Conservation (phyloP, 2,329 filamentous ascomycete genomes). For the Botrytis elliptica region DNA sequence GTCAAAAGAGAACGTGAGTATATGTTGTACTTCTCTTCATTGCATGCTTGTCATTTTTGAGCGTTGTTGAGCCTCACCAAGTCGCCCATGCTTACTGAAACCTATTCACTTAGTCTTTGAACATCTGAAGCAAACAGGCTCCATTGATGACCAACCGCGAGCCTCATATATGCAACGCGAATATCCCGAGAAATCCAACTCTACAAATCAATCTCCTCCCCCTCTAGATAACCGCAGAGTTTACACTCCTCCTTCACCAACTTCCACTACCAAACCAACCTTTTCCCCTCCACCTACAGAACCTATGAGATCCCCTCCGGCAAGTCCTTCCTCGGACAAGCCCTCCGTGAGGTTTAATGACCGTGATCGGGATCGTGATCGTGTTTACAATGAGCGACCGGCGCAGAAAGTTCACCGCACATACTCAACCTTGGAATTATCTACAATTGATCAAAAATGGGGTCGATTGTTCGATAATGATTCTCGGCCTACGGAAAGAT, state of each 20-base stretch:
- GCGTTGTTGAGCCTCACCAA: constrained; percentile 17
- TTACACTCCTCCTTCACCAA: constrained; percentile 56
- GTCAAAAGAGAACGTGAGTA: constrained; percentile 54
- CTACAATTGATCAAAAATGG: constrained; percentile 71
- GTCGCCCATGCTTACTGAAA: constrained; percentile 24
- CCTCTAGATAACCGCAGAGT: constrained; percentile 42
- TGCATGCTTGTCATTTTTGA: constrained; percentile 26
- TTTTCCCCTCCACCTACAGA: constrained; percentile 38
- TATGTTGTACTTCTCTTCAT: constrained; percentile 37
- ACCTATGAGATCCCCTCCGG: constrained; percentile 34
- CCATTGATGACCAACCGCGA: constrained; percentile 34
- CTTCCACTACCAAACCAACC: constrained; percentile 34
- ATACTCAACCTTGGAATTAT: constrained; percentile 46
- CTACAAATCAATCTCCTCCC: constrained; percentile 48
- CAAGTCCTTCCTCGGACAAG: constrained; percentile 39
- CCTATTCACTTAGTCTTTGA: constrained; percentile 33
- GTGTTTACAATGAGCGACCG: constrained; percentile 9
- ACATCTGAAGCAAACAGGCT: constrained; percentile 40
- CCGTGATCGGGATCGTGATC: constrained; percentile 21
- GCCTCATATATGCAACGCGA: constrained; percentile 42
- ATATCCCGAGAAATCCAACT: constrained; percentile 38
- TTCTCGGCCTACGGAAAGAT: constrained; percentile 64
- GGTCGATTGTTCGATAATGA: constrained; percentile 68
- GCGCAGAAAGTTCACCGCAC: constrained; percentile 24
- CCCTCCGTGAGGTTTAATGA: constrained; percentile 36